Evolutionary conservation across 805 yeast species (phyloP).

Genomic region (Dipodascopsis tothii): DNA sequence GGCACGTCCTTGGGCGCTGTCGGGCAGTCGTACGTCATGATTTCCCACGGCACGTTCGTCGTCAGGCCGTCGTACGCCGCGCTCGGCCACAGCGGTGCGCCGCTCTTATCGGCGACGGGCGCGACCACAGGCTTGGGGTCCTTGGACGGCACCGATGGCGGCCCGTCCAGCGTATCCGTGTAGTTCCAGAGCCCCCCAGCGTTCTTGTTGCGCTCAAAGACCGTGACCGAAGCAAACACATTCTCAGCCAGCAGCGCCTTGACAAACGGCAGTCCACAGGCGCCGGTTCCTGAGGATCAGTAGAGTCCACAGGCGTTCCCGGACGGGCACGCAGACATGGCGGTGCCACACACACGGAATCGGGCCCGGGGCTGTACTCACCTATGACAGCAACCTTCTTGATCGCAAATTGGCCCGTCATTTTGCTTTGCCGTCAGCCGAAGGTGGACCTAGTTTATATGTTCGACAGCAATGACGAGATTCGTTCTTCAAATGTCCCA

Average conservation of each 20-base stretch:
- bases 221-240: conserved; percentile 41
- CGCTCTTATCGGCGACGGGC: conserved; percentile 16
- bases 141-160: conserved; percentile 31
- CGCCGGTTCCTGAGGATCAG: conserved; percentile 17
- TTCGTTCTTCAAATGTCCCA: too few relatives aligned
- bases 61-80: conserved; percentile 57
- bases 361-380: too few relatives aligned
- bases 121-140: conserved; percentile 26
- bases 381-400: conserved; percentile 10
- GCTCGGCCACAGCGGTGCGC: conserved; percentile 38
- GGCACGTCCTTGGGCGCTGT: conserved; percentile 41
- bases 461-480: too few relatives aligned
- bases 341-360: too few relatives aligned
- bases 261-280: conserved; percentile 40
- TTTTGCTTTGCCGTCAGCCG: too few relatives aligned
- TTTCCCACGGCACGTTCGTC: conserved; percentile 56
- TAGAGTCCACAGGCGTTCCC: neutral
- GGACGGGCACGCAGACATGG: too few relatives aligned
- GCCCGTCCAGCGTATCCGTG: conserved; percentile 30
- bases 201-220: conserved; percentile 52
- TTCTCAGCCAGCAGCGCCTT: conserved; percentile 53
- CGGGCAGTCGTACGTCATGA: conserved; percentile 58
- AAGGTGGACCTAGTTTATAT: too few relatives aligned
- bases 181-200: conserved; percentile 82
- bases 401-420: too few relatives aligned